Evolutionary conservation across 495 filamentous ascomycete species (phyloP), one percentile per base, ranked within the genome.

Genomic region (Neurospora africana): DNA sequence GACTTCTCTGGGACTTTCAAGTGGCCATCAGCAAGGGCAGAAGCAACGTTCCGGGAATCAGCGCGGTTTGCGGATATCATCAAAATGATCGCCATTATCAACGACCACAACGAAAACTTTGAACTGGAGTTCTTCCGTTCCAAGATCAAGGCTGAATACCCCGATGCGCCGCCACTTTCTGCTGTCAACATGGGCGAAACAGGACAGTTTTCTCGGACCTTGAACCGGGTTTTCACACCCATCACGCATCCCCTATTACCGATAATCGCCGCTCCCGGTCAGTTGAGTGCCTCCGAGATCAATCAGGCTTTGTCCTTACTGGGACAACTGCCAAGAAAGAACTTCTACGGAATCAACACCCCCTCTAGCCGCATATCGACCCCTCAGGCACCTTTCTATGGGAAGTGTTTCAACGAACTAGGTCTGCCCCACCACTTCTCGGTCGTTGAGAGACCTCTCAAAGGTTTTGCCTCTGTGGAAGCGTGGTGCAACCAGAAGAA

Each of bases 41-140:
- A 91, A 79, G 81, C 84, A 27, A 85, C 93, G 8, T 95, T 92
- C 77, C 82, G 85, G 17, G 85, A 91, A 71, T 92, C 89, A 19
- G 84, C 88, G 58, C 88, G 88, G 71, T 93, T 93, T 76, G 91
- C 90, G 27, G 92, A 94, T 78, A 92, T 94, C 43, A 89, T 94
- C 61, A 95, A 94, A 82, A 94, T 95, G 91, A 94, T 94, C 76
- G 89, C 91, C 21, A 89, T 93, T 79, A 91, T 92, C 74, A 88
- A 86, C 73, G 88, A 90, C 21, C 88, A 90, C 78, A 90, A 93
- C 74, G 92, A 92, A 72, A 94, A 94, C 79, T 94, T 93, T 76
- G 91, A 94, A 81, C 84, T 95, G 10, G 92, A 95, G 80, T 93
- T 93, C 79, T 95, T 95, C 83, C 89, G 92, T 11, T 92, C 91